phyloP scores from a whole-genome alignment of 1,284 basidiomycete species.

The Ganoderma resinaceum region DNA sequence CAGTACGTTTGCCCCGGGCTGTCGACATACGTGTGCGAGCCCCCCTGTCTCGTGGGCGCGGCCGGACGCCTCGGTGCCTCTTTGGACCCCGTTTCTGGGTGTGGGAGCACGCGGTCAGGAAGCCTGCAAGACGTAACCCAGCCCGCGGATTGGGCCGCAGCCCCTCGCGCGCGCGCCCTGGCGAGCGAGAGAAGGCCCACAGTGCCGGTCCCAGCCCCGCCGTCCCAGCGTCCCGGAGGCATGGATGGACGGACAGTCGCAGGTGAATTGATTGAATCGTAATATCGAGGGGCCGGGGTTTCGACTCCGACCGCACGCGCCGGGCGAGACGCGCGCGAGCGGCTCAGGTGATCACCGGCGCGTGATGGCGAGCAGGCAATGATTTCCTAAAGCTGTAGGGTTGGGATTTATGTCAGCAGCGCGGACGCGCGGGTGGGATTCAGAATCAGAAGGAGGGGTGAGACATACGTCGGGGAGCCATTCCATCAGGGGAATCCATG shows the following conservation, averaged over 20 bases:
- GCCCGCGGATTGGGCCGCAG: constrained; percentile 1
- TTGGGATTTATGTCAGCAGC: constrained; percentile 33
- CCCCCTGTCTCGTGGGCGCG: constrained; percentile 12
- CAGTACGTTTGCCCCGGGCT: constrained; percentile 10
- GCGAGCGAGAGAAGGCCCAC: neutral
- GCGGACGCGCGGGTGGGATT: constrained; percentile 24
- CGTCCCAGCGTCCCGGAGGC: neutral
- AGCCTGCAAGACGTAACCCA: constrained; percentile 9
- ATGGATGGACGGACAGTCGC: neutral
- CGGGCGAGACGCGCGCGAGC: neutral
- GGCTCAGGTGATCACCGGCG: neutral
- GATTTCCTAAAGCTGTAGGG: constrained; percentile 27
- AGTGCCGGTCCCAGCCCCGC: neutral
- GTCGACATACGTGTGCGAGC: constrained; percentile 8
- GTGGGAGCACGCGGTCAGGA: constrained; percentile 11
- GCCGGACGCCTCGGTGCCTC: constrained; percentile 14
- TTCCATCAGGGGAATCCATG: constrained; percentile 27
- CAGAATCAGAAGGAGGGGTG: neutral
- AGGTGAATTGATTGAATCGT: no score
- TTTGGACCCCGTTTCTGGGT: constrained; percentile 24
- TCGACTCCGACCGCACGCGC: neutral
- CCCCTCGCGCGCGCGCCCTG: no score
- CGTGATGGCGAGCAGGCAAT: constrained; percentile 7
- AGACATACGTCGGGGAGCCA: constrained; percentile 13
- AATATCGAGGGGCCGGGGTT: neutral